Conservation (phyloP, 1,284 basidiomycete species). For the Entoloma clypeatum region DNA sequence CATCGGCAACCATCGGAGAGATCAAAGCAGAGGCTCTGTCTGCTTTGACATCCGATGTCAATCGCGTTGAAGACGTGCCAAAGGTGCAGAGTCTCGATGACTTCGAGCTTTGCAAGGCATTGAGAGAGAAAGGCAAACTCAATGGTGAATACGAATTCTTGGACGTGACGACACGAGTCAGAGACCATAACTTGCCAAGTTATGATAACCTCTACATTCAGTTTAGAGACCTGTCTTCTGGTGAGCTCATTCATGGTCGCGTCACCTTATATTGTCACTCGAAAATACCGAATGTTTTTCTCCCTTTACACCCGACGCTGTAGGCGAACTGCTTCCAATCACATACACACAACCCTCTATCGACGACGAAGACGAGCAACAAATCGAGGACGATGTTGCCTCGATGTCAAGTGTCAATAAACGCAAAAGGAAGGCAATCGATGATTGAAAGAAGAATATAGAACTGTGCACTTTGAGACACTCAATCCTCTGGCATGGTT, state of each 20-base stretch:
- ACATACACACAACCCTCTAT: conserved; percentile 24
- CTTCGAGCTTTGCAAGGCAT: conserved; percentile 59
- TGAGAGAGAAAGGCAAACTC: conserved; percentile 47
- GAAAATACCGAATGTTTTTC: conserved; percentile 14
- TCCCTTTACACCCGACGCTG: conserved; percentile 12
- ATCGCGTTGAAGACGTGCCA: conserved; percentile 40
- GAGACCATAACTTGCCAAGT: conserved; percentile 44
- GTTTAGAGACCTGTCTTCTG: conserved; percentile 51
- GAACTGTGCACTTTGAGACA: too few relatives aligned
- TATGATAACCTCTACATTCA: conserved; percentile 68
- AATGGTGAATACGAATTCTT: conserved; percentile 52
- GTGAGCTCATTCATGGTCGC: conserved; percentile 38
- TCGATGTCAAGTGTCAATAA: conserved; percentile 24
- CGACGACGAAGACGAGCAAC: conserved; percentile 24
- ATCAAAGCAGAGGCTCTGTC: conserved; percentile 62
- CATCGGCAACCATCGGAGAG: conserved; percentile 48
- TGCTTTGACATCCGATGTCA: conserved; percentile 51
- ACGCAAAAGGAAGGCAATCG: conserved; percentile 39
- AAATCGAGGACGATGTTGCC: conserved; percentile 19
- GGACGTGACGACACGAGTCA: conserved; percentile 40
- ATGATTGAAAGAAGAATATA: too few relatives aligned
- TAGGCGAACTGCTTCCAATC: conserved; percentile 32
- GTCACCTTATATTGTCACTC: conserved; percentile 7
- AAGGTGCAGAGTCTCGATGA: conserved; percentile 42
- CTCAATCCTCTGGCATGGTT: too few relatives aligned